Evolutionary conservation across 176 grass and related monocot genomes (phyloP).

Genomic region (Alopecurus myosuroides): DNA sequence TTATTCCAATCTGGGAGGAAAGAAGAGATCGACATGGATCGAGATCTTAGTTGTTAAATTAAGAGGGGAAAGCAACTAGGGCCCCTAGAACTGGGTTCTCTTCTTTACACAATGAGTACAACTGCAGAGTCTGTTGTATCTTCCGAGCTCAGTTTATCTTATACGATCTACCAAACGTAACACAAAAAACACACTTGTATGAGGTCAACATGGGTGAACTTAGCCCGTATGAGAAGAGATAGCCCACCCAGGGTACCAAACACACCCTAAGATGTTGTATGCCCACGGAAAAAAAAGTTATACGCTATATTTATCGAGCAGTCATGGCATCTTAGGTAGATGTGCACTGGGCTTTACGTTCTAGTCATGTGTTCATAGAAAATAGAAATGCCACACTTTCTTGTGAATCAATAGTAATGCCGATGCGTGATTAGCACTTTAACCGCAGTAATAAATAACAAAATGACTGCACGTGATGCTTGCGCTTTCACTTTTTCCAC

Average conservation of each 20-base stretch:
- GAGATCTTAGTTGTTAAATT: constrained; percentile 33
- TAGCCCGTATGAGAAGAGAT: too few species aligned
- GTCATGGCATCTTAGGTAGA: constrained; percentile 7
- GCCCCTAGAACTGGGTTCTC: background rate
- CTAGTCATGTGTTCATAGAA: background rate
- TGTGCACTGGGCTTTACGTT: background rate
- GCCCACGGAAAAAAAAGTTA: background rate
- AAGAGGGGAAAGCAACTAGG: constrained; percentile 11
- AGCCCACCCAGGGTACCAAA: too few species aligned
- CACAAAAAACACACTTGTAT: too few species aligned
- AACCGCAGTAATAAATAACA: background rate
- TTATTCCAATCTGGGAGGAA: constrained; percentile 17
- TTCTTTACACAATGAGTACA: constrained; percentile 10
- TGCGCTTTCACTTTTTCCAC: background rate
- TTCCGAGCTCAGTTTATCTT: too few species aligned
- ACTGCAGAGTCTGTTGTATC: too few species aligned
- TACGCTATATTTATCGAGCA: background rate
- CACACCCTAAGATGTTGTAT: background rate
- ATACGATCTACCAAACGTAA: too few species aligned
- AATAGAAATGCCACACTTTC: background rate
- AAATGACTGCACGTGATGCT: background rate
- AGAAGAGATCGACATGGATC: constrained; percentile 27
- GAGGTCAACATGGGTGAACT: too few species aligned
- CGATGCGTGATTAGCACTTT: background rate
- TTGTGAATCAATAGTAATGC: background rate